phyloP scores from a whole-genome alignment of 805 yeast species.

The Barnettozyma populi region DNA sequence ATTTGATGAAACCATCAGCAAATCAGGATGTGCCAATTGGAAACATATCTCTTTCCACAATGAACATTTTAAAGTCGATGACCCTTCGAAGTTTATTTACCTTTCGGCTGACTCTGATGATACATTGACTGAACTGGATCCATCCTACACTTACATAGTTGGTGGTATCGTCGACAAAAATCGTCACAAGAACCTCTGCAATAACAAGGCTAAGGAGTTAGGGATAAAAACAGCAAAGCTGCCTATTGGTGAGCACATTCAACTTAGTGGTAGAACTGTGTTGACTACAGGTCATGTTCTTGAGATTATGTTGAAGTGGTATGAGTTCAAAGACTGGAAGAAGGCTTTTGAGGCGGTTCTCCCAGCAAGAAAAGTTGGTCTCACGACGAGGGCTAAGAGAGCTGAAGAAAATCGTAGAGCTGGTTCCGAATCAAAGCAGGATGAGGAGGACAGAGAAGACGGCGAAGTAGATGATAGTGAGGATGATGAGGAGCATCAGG shows the following conservation, averaged over 20 bases:
- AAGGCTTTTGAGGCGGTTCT: constrained; percentile 79
- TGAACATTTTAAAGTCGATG: constrained; percentile 25
- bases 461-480: neutral
- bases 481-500: neutral
- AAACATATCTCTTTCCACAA: constrained; percentile 48
- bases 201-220: constrained; percentile 68
- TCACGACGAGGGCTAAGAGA: neutral
- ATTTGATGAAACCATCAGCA: constrained; percentile 55
- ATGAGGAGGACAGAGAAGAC: neutral
- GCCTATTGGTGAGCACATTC: constrained; percentile 83
- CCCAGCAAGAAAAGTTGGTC: constrained; percentile 62
- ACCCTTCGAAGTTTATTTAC: constrained; percentile 48
- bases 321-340: constrained; percentile 78
- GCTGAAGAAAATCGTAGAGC: neutral
- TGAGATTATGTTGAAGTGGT: constrained; percentile 76
- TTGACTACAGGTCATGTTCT: constrained; percentile 94
- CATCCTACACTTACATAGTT: constrained; percentile 72
- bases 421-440: neutral
- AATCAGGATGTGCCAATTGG: constrained; percentile 62
- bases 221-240: constrained; percentile 71
- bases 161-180: constrained; percentile 98
- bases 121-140: constrained; percentile 54
- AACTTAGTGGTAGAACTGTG: constrained; percentile 80
- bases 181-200: constrained; percentile 75
- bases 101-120: constrained; percentile 85